Evolutionary conservation across 2,329 filamentous ascomycete genomes (phyloP).

Genomic region (Fusarium verticillioides): DNA sequence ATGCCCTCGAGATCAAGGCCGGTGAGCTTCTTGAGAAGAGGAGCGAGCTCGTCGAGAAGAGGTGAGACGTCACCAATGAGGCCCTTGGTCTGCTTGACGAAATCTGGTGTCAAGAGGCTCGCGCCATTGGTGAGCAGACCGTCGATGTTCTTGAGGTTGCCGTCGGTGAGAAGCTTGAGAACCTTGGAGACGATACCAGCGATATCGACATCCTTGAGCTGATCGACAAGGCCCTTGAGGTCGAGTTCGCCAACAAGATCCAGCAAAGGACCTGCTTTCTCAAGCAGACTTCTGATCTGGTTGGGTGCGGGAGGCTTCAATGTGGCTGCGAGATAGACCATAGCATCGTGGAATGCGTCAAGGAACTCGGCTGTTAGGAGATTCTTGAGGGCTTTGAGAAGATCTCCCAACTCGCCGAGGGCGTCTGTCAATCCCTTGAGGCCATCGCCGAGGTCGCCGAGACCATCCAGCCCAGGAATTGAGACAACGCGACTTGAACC

Average conservation of each 20-base stretch:
- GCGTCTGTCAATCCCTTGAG: slow-evolving; percentile 42
- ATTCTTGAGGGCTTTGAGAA: slow-evolving; percentile 44
- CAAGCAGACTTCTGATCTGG: slow-evolving; percentile 44
- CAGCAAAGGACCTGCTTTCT: slow-evolving; percentile 45
- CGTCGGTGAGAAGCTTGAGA: slow-evolving; percentile 46
- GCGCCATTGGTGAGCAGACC: slow-evolving; percentile 52
- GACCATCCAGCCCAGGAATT: slow-evolving; percentile 34
- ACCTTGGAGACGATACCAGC: slow-evolving; percentile 46
- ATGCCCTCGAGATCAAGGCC: slow-evolving; percentile 49
- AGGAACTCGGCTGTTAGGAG: slow-evolving; percentile 54
- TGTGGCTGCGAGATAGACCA: slow-evolving; percentile 53
- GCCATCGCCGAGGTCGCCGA: slow-evolving; percentile 22
- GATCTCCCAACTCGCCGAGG: slow-evolving; percentile 40
- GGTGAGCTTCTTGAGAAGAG: slow-evolving; percentile 46
- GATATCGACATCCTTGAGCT: slow-evolving; percentile 48
- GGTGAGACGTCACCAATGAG: slow-evolving; percentile 46
- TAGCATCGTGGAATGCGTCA: slow-evolving; percentile 53
- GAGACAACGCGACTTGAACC: background rate
- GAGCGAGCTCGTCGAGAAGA: slow-evolving; percentile 46
- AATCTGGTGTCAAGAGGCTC: slow-evolving; percentile 47
- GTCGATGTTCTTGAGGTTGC: slow-evolving; percentile 50
- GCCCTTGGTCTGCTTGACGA: slow-evolving; percentile 39
- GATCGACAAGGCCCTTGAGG: slow-evolving; percentile 48
- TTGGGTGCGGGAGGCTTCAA: slow-evolving; percentile 52
- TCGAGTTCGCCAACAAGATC: slow-evolving; percentile 48